Conservation (phyloP, 768 basidiomycete genomes). For the Scleroderma bovista region DNA sequence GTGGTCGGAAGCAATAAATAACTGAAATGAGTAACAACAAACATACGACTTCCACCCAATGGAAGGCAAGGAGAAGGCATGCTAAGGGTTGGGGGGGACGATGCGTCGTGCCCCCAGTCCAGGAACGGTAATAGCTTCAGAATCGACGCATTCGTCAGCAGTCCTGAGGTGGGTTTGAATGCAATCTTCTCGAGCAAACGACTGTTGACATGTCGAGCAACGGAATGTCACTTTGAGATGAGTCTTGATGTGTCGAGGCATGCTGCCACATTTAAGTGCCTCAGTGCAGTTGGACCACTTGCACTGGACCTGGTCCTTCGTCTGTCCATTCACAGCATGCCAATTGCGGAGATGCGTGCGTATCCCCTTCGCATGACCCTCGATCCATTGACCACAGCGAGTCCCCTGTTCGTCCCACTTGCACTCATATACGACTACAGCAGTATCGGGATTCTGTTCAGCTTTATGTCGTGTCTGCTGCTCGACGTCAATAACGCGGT, state of each 20-base stretch:
- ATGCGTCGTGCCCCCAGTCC: slow-evolving; percentile 1
- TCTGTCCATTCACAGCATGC: background rate
- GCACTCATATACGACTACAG: slow-evolving; percentile 1
- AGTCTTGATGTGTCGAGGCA: slow-evolving; percentile 4
- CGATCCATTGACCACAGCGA: background rate
- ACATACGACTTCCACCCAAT: background rate
- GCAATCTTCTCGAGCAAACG: background rate
- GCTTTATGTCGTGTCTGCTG: background rate
- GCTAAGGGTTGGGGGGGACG: background rate
- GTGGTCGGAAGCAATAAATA: background rate
- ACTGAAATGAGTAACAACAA: background rate
- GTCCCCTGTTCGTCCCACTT: background rate
- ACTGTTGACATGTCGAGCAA: background rate
- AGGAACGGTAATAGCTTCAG: background rate
- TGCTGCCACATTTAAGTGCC: background rate
- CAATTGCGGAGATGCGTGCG: background rate
- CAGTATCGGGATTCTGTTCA: background rate
- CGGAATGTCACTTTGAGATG: background rate
- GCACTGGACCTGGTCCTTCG: background rate
- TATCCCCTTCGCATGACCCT: slow-evolving; percentile 2
- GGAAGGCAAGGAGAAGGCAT: background rate
- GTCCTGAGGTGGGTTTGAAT: background rate
- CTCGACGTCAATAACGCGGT: background rate
- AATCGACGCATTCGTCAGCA: background rate
- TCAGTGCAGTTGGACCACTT: background rate